These are phyloP conservation scores for Coemansia sp. DNA, from an alignment of 192 early-diverging fungal species.

Conservation along the genomic window DNA sequence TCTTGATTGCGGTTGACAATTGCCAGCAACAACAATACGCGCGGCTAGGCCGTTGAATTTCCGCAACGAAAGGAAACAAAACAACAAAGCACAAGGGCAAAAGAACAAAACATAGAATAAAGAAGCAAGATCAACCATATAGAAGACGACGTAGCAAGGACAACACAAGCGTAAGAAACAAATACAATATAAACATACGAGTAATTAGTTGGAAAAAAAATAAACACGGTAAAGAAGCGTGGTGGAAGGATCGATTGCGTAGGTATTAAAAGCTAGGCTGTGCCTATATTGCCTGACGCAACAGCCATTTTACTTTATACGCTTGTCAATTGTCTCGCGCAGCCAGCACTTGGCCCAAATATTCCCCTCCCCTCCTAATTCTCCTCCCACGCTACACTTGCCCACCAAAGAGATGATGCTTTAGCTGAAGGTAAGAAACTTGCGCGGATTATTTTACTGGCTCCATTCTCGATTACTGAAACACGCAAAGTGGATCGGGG, in stretches of 20 bases:
- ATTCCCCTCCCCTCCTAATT: no score
- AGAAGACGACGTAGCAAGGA: not conserved
- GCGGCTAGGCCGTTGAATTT: not conserved
- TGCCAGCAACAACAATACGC: not conserved
- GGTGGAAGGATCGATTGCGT: slow-evolving; percentile 1
- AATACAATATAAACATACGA: slow-evolving; percentile 4
- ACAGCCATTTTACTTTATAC: not conserved
- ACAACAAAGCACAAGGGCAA: not conserved
- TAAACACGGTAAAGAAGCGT: not conserved
- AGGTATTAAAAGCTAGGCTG: not conserved
- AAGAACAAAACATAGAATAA: slow-evolving; percentile 4
- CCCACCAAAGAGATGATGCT: no score
- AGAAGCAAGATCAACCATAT: not conserved
- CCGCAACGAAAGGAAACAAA: not conserved
- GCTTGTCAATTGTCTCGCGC: no score
- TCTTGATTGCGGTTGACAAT: not conserved
- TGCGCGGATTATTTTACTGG: no score
- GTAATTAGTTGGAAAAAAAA: not conserved
- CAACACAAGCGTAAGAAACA: not conserved
- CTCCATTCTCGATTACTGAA: no score
- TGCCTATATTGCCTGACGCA: not conserved
- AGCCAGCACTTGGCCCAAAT: no score
- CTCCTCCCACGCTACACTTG: no score
- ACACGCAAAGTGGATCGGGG: no score
- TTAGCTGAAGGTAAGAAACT: no score